These are phyloP conservation scores for Ustilago vetiveriae DNA, from an alignment of 1,284 basidiomycete genomes.

Conservation along the genomic window DNA sequence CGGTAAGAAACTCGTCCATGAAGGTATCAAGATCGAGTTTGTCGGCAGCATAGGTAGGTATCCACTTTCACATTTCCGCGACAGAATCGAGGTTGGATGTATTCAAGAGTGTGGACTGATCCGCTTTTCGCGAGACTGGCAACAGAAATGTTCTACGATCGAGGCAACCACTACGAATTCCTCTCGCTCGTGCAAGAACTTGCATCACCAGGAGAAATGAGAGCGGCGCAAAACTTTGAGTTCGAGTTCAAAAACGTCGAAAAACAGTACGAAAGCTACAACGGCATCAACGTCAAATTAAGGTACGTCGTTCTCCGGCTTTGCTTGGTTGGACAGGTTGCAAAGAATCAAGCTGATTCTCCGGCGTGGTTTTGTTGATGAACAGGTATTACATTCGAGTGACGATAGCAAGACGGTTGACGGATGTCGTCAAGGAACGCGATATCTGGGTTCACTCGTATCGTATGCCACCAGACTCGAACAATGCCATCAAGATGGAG, in stretches of 20 bases:
- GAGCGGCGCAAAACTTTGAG: constrained; percentile 91
- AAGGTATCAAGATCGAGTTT: constrained; percentile 97
- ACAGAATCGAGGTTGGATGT: too few species aligned
- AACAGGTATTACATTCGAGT: constrained; percentile 85
- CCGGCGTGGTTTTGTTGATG: background rate
- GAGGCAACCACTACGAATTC: constrained; percentile 98
- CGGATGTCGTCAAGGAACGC: constrained; percentile 89
- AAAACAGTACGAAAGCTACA: constrained; percentile 97
- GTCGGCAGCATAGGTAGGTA: constrained; percentile 91
- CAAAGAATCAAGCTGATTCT: background rate
- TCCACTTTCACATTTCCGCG: too few species aligned
- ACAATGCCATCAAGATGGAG: constrained; percentile 99
- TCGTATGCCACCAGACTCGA: constrained; percentile 96
- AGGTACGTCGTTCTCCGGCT: constrained; percentile 46
- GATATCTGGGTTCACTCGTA: constrained; percentile 98
- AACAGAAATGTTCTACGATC: constrained; percentile 91
- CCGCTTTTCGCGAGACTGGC: too few species aligned
- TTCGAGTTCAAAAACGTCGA: constrained; percentile 99
- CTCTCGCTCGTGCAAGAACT: constrained; percentile 93
- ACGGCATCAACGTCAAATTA: constrained; percentile 97
- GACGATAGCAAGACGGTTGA: constrained; percentile 86
- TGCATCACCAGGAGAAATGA: constrained; percentile 91
- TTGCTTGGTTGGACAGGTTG: background rate
- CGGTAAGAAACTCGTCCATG: constrained; percentile 93
- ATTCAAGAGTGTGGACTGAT: too few species aligned